Evolutionary conservation across 2,329 filamentous ascomycete genomes (phyloP), one percentile per base, ranked within the genome.

Genomic region (Fusarium sp.): DNA sequence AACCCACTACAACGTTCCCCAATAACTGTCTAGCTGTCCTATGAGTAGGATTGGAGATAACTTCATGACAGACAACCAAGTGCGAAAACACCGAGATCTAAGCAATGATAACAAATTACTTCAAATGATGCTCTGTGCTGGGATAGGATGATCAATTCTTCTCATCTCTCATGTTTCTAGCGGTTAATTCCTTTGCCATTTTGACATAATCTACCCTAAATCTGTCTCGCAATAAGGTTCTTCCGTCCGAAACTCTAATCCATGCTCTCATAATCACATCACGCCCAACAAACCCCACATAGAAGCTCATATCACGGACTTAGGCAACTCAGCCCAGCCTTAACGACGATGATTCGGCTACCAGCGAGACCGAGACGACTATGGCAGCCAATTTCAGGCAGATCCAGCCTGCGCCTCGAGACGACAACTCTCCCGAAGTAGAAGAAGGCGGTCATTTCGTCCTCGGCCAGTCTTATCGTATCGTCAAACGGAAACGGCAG

Each of bases 331-430:
- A 46, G 43, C 43, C 43, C n/a, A n/a, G n/a, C n/a, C n/a, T n/a
- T n/a, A 55, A 16, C 57, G 19, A 37, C 34, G 3, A 58, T 61
- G 58, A 42, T 26, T 58, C 43, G n/a, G 21, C 43, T 43, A 4
- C 21, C 41, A 14, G 18, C n/a, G 26, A 34, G 1, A 41, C 12
- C 19, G 12, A 5, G 34, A 54, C 16, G 48, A 43, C 10, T 10
- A 60, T 58, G 58, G 43, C 45, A 58, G 53, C 19, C 30, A 61
- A 28, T 19, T 61, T 28, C 43, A 49, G 42, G 43, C 56, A 49
- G 34, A 58, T 61, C 34, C 58, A 58, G 6, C 58, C 58, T 28
- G 58, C 53, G 4, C 58, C 43, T 6, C 18, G 43, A 58, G 53
- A 61, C 7, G 58, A 58, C 25, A 28, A 31, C 19, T 46, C 44